A percentile compares a stretch with the other conserved stretches of the same genome.
Evolutionary conservation across 495 filamentous ascomycete genomes (phyloP).

Genomic region (Penicillium subrubescens): DNA sequence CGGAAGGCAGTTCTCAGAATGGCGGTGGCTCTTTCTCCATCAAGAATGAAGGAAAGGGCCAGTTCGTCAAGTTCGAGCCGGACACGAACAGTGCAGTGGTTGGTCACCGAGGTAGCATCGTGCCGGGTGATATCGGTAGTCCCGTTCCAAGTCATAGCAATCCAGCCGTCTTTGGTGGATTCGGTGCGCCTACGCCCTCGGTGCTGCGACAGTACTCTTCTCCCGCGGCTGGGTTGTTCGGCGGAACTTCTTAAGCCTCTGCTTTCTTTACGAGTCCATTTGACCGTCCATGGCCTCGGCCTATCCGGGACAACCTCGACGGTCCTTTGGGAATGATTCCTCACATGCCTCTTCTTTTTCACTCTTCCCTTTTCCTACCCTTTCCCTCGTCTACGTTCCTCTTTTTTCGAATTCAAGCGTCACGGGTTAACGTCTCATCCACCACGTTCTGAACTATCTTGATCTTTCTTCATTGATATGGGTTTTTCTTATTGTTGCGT

Average conservation of each 20-base stretch:
- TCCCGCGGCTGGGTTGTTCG: slow-evolving; percentile 42
- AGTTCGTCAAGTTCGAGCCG: slow-evolving; percentile 65
- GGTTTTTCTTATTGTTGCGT: slow-evolving; percentile 22
- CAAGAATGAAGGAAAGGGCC: slow-evolving; percentile 51
- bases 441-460: slow-evolving; percentile 19
- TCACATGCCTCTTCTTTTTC: slow-evolving; percentile 16
- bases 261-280: slow-evolving; percentile 7
- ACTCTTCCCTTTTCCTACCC: not conserved
- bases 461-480: slow-evolving; percentile 19
- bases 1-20: slow-evolving; percentile 82
- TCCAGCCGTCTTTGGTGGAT: slow-evolving; percentile 45
- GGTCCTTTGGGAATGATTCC: slow-evolving; percentile 22
- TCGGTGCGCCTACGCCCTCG: slow-evolving; percentile 34
- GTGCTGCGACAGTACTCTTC: slow-evolving; percentile 45
- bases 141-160: slow-evolving; percentile 47
- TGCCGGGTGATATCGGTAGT: slow-evolving; percentile 55
- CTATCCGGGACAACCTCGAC: not conserved
- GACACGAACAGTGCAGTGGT: slow-evolving; percentile 45
- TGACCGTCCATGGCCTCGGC: not conserved
- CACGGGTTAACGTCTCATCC: slow-evolving; percentile 34
- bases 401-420: slow-evolving; percentile 31
- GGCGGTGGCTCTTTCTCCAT: slow-evolving; percentile 84
- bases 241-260: slow-evolving; percentile 19
- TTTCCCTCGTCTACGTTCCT: slow-evolving; percentile 2
- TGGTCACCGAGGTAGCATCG: slow-evolving; percentile 45